Evolutionary conservation across 495 filamentous ascomycete genomes (phyloP).

Genomic region (Tuber melanosporum): DNA sequence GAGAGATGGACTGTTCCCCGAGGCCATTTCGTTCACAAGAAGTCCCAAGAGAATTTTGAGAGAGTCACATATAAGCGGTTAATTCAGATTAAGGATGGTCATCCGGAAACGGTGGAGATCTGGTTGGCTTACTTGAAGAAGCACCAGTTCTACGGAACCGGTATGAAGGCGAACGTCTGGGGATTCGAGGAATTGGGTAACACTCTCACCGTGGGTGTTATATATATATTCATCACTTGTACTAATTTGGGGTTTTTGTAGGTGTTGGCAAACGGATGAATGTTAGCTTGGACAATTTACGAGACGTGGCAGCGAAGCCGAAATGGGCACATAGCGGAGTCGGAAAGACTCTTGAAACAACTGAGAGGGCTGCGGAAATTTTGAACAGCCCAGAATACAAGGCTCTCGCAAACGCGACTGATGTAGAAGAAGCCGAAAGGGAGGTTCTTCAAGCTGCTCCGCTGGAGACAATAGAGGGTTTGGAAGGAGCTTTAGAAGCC

Average conservation of each 20-base stretch:
- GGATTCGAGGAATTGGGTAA: slow-evolving; percentile 67
- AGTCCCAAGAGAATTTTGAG: slow-evolving; percentile 96
- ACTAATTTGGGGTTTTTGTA: slow-evolving; percentile 38
- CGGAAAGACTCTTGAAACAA: slow-evolving; percentile 48
- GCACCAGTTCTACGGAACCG: slow-evolving; percentile 85
- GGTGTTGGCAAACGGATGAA: slow-evolving; percentile 64
- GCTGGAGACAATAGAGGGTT: neutral
- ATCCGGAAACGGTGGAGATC: slow-evolving; percentile 76
- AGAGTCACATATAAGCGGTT: slow-evolving; percentile 76
- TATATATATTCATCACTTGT: neutral
- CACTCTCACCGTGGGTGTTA: slow-evolving; percentile 10
- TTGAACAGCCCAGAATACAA: slow-evolving; percentile 50
- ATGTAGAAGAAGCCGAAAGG: neutral
- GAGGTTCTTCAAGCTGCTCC: neutral
- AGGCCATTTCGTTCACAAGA: slow-evolving; percentile 88
- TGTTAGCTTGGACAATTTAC: slow-evolving; percentile 51
- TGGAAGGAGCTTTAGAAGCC: neutral
- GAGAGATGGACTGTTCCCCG: slow-evolving; percentile 93
- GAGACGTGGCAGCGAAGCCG: slow-evolving; percentile 52
- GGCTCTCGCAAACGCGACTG: slow-evolving; percentile 10
- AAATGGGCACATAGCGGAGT: slow-evolving; percentile 61
- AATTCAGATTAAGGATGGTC: slow-evolving; percentile 89
- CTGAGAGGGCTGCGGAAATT: slow-evolving; percentile 53
- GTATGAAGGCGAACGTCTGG: slow-evolving; percentile 98
- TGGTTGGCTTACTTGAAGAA: slow-evolving; percentile 91